Conservation (phyloP, 192 early-diverging fungal genomes). For the Allomyces arbusculus region DNA sequence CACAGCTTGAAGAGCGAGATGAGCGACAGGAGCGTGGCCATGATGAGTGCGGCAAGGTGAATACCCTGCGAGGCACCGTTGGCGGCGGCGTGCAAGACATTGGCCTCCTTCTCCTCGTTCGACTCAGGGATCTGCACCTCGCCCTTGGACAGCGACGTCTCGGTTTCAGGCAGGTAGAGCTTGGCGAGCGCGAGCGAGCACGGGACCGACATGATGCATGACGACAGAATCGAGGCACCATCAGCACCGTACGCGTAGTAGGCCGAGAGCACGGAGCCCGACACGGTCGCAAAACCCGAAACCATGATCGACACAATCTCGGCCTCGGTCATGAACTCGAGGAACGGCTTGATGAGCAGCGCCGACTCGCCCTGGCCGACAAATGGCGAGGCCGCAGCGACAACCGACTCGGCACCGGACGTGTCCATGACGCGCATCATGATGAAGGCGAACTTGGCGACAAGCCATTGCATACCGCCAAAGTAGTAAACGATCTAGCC, state of each 20-base stretch:
- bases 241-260: slow-evolving; percentile 51
- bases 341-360: slow-evolving; percentile 57
- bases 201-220: slow-evolving; percentile 81
- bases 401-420: slow-evolving; percentile 64
- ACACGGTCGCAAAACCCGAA: slow-evolving; percentile 78
- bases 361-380: slow-evolving; percentile 66
- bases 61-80: slow-evolving; percentile 68
- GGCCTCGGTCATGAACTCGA: slow-evolving; percentile 60
- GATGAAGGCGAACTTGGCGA: slow-evolving; percentile 36
- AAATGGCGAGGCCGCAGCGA: slow-evolving; percentile 69
- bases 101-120: slow-evolving; percentile 37
- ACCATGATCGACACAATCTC: slow-evolving; percentile 75
- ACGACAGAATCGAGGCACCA: slow-evolving; percentile 46
- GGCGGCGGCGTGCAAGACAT: slow-evolving; percentile 57
- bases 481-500: slow-evolving; percentile 47
- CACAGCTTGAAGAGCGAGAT: slow-evolving; percentile 44
- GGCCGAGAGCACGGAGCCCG: slow-evolving; percentile 56
- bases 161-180: slow-evolving; percentile 64
- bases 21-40: slow-evolving; percentile 53
- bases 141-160: slow-evolving; percentile 57
- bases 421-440: slow-evolving; percentile 47
- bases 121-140: slow-evolving; percentile 31
- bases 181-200: slow-evolving; percentile 65
- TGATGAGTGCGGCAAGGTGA: slow-evolving; percentile 49
- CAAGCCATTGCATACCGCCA: slow-evolving; percentile 62